Evolutionary conservation across 306 rosid genomes (phyloP), one percentile per base, ranked within the genome.

Genomic region (Oemleria cerasiformis): DNA sequence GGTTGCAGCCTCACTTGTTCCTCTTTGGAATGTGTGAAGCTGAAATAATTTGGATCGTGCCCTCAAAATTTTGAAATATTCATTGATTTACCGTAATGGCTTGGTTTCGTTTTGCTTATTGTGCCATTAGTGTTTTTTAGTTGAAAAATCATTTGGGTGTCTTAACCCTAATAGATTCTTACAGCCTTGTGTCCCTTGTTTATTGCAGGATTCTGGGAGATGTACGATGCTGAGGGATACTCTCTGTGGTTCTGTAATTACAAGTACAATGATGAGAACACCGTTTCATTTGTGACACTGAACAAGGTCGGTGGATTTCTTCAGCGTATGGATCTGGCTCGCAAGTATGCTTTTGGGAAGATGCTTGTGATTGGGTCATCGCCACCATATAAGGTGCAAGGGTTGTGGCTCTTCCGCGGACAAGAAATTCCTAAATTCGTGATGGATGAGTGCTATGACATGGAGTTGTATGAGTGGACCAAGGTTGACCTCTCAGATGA

Each of bases 361-460:
- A 92, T 90, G 98, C 91, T 92, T 0, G 87, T 92, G 74, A 88
- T 92, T 8, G 92, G 96, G 23, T 82, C 91, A 9, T 80, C 74
- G 78, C 75, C 92, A 16, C 98, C 98, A 7, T 92, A 65, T 60
- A 92, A 92, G 82, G 96, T 92, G 87, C 85, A 88, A 78, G 96
- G 96, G n/a, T 73, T 92, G 67, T 92, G 96, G 98, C 96, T 92
- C 65, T 88, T 92, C 88, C 91, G 98, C 23, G 96, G 98, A 45
- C 88, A 74, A 60, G 98, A 88, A 68, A 73, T 92, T 62, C 95
- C 98, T 0, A 63, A 88, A 67, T 92, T 90, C 77, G 89, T 92
- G 58, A 34, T 88, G 2, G 81, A 90, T 12, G 98, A 92, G 78
- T 92, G 98, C 86, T 92, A 90, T 30, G 98, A 90, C 75, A 92